Conservation (phyloP, 139 green algal genomes). For the Coelastrella sp. region DNA sequence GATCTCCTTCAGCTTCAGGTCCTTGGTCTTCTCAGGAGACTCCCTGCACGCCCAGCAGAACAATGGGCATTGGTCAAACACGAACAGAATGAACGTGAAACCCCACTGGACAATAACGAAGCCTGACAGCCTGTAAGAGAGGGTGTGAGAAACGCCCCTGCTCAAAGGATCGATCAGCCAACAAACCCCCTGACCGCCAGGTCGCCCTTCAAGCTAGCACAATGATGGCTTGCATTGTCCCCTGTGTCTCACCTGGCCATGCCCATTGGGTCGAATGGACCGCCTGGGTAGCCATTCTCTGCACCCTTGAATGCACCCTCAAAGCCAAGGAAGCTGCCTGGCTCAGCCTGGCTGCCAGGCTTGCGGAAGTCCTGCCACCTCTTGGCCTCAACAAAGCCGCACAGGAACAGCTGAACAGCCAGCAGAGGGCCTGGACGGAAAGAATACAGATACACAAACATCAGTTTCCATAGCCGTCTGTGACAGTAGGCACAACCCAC, state of each 20-base stretch:
- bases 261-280: slow-evolving; percentile 86
- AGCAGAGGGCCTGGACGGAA: slow-evolving; percentile 63
- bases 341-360: slow-evolving; percentile 78
- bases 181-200: neutral
- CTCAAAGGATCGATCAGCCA: neutral
- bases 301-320: slow-evolving; percentile 76
- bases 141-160: neutral
- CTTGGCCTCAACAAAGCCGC: slow-evolving; percentile 91
- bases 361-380: slow-evolving; percentile 89
- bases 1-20: slow-evolving; percentile 81
- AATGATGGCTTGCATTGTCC: neutral
- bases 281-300: slow-evolving; percentile 80
- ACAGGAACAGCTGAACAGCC: slow-evolving; percentile 80
- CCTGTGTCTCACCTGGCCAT: slow-evolving; percentile 56
- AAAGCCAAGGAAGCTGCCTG: slow-evolving; percentile 78
- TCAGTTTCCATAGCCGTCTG: neutral
- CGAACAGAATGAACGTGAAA: neutral
- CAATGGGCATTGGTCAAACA: neutral
- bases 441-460: neutral
- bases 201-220: neutral
- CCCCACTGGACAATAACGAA: neutral
- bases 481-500: no score
- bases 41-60: neutral
- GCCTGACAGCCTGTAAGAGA: neutral
- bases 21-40: slow-evolving; percentile 59